Conservation (phyloP, 345 rosid genomes). For the Eucalyptus fibrosa region DNA sequence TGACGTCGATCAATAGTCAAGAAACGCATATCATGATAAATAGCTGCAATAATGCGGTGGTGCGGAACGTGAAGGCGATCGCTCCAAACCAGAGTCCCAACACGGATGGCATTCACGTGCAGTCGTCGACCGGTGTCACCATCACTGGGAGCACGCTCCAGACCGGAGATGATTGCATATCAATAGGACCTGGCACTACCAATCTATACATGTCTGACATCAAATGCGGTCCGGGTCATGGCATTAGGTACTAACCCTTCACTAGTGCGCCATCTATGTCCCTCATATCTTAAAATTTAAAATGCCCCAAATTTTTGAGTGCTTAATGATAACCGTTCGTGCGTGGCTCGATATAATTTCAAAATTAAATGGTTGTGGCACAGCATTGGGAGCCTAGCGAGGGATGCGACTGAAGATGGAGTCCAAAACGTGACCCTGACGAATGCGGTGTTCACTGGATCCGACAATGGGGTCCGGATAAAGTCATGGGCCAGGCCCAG, state of each 20-base stretch:
- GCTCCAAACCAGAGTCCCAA: constrained; percentile 33
- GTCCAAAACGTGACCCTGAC: constrained; percentile 25
- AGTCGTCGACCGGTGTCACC: constrained; percentile 9
- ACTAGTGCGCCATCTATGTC: not conserved
- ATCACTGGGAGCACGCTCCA: constrained; percentile 3
- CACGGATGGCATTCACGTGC: constrained; percentile 39
- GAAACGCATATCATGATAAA: constrained; percentile 12
- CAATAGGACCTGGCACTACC: constrained; percentile 22
- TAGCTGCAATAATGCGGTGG: constrained; percentile 1
- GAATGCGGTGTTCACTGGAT: constrained; percentile 7
- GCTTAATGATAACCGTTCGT: not conserved
- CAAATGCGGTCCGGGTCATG: constrained; percentile 44
- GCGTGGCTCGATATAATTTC: not conserved
- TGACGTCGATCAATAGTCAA: constrained; percentile 27
- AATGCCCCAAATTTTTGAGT: not conserved
- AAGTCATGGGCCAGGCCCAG: constrained; percentile 34
- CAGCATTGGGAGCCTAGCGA: constrained; percentile 38
- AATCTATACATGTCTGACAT: constrained; percentile 9
- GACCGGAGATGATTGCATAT: constrained; percentile 47
- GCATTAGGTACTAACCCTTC: constrained; percentile 18
- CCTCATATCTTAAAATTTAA: not conserved
- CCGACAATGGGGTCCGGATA: constrained; percentile 36
- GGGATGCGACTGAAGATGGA: constrained; percentile 11
- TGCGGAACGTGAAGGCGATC: constrained; percentile 1
- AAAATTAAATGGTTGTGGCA: not conserved